Percentiles rank a stretch among this genome's conserved stretches.
Evolutionary conservation across 148 eudicot species (phyloP).

Genomic region (Amaranthus hypochondriacus): DNA sequence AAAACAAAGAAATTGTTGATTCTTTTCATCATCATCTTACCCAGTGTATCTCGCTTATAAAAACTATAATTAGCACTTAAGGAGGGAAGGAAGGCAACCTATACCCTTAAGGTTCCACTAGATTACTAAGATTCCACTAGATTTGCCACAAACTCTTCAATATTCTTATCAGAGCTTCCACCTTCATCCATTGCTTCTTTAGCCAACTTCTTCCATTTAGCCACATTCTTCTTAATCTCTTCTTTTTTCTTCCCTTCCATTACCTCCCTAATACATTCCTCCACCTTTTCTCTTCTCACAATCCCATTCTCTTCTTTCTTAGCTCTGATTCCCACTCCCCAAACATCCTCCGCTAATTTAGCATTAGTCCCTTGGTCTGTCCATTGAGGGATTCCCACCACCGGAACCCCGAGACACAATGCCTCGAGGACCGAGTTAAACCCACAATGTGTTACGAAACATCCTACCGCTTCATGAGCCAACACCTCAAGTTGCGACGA

Average conservation of each 20-base stretch:
- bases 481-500: conserved; percentile 48
- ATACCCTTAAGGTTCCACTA: no score
- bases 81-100: no score
- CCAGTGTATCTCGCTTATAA: no score
- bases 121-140: not conserved
- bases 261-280: conserved; percentile 35
- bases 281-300: conserved; percentile 30
- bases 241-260: conserved; percentile 45
- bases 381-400: conserved; percentile 55
- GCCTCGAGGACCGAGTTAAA: conserved; percentile 58
- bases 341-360: conserved; percentile 55
- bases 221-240: conserved; percentile 38
- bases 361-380: conserved; percentile 51
- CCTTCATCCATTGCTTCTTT: conserved; percentile 50
- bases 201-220: conserved; percentile 48
- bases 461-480: conserved; percentile 41
- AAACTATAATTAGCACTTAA: no score
- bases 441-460: conserved; percentile 57
- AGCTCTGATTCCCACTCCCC: conserved; percentile 44
- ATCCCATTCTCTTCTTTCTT: conserved; percentile 31
- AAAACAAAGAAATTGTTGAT: no score
- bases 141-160: conserved; percentile 37
- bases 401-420: conserved; percentile 47
- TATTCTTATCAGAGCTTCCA: conserved; percentile 50
- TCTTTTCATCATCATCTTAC: no score